Conservation (phyloP, 306 rosid genomes). For the Gillenia trifoliata region DNA sequence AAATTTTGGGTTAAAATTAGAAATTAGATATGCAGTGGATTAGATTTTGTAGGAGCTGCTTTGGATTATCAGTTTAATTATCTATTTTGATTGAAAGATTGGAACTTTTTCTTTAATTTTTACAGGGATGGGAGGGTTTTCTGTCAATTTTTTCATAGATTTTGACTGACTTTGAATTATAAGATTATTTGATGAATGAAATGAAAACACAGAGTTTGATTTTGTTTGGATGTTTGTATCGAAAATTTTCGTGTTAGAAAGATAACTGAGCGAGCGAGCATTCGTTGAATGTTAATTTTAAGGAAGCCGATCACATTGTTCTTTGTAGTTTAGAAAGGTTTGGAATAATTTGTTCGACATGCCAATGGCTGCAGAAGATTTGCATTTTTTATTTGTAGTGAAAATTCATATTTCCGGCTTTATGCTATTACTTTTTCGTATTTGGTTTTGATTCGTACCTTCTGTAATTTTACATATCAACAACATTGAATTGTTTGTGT, state of each 20-base stretch:
- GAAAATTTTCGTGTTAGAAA: not conserved
- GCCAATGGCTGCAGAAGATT: not conserved
- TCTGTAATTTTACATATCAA: not conserved
- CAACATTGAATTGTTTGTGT: not conserved
- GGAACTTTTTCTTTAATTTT: not conserved
- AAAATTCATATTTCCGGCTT: not conserved
- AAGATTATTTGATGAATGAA: not conserved
- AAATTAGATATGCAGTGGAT: not conserved
- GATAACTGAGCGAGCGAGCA: not conserved
- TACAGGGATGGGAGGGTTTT: not conserved
- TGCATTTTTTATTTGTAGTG: not conserved
- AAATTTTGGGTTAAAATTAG: not conserved
- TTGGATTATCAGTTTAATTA: not conserved
- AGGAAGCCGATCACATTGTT: not conserved
- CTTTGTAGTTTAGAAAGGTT: not conserved
- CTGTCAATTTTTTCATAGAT: not conserved
- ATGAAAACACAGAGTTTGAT: not conserved
- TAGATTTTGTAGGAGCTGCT: not conserved
- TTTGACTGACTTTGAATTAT: not conserved
- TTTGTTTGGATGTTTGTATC: not conserved
- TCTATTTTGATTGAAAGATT: not conserved
- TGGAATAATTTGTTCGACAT: not conserved
- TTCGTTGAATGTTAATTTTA: not conserved
- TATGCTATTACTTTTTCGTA: not conserved
- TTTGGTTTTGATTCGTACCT: not conserved